Base-by-base conservation (phyloP, 441 rosid species). In the Mallotus repandus region DNA sequence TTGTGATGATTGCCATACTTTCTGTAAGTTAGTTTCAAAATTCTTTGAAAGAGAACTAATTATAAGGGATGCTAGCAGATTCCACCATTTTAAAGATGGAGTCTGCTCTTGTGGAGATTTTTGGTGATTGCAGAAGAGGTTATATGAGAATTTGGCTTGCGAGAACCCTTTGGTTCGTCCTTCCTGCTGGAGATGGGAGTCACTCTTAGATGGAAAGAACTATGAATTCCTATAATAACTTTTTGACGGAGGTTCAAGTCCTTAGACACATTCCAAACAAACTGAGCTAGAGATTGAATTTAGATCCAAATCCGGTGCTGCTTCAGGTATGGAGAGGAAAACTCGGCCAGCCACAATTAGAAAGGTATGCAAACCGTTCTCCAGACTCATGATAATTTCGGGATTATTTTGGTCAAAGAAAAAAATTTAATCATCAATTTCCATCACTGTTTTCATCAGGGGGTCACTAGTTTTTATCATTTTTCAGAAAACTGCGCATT, bases 1-100 rank as follows among this genome's bases (percentile, higher is more conserved):
- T 52, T 94, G 97, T 77, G 87, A 85, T 22, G 98, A 91, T 88
- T 94, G 96, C 80, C 99, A 94, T 80, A 82, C 73, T 71, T 91
- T 89, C 75, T 92, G 92, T 71, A 88, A 81, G 87, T 76, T 95
- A 75, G 91, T 95, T 72, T 91, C 98, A 18, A 83, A 82, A 80
- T 70, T 83, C 70, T 89, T 78, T 59, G 71, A 74, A 32, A 82
- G 89, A 73, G 81, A 86, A 72, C 85, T 92, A 69, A 73, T 89
- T 58, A 80, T 89, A 74, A 89, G 98, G 82, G 99, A 95, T 79
- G 91, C 93, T 55, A 91, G 81, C 71, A 88, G 97, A 81, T 91
- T 91, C 81, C 99, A 95, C 86, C 97, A 88, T 80, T 91, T 95
- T 74, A 70, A 84, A 79, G 86, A 72, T 76, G 97, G 97, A 58